Conservation (phyloP, 2,329 filamentous ascomycete genomes). For the Colletotrichum orbiculare region DNA sequence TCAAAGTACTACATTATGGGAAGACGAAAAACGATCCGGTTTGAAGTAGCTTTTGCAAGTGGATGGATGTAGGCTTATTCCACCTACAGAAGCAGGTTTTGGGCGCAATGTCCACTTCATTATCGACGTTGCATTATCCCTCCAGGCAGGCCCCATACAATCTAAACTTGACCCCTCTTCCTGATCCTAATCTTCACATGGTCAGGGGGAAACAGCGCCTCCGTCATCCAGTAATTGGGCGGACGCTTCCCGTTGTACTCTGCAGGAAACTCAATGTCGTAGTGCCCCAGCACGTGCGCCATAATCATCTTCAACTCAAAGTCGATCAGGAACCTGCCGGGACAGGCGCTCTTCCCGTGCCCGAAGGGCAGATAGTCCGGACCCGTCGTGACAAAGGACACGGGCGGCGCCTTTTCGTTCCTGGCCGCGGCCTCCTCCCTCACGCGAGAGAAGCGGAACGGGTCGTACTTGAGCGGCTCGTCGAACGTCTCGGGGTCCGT, state of each 20-base stretch:
- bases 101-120: too few species aligned
- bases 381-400: constrained; percentile 46
- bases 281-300: constrained; percentile 30
- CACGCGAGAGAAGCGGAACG: constrained; percentile 52
- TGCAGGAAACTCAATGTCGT: constrained; percentile 33
- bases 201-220: constrained; percentile 24
- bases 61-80: too few species aligned
- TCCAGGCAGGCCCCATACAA: neutral
- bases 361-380: constrained; percentile 48
- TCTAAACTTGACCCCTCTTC: neutral
- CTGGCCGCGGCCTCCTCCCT: constrained; percentile 43
- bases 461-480: constrained; percentile 52
- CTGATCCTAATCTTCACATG: constrained; percentile 28
- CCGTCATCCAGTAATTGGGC: constrained; percentile 32
- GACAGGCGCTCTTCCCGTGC: constrained; percentile 49
- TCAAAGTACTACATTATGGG: too few species aligned
- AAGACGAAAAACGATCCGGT: too few species aligned
- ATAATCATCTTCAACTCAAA: constrained; percentile 48
- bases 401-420: constrained; percentile 36
- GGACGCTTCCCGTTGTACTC: constrained; percentile 35
- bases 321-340: constrained; percentile 44
- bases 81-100: too few species aligned
- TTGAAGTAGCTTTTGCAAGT: too few species aligned
- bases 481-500: constrained; percentile 45
- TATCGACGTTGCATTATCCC: too few species aligned